A percentile compares a stretch with the other conserved stretches of the same genome.
These are phyloP conservation scores for Cyclotella baltica DNA, from an alignment of 108 stramenopile species.

Conservation along the genomic window DNA sequence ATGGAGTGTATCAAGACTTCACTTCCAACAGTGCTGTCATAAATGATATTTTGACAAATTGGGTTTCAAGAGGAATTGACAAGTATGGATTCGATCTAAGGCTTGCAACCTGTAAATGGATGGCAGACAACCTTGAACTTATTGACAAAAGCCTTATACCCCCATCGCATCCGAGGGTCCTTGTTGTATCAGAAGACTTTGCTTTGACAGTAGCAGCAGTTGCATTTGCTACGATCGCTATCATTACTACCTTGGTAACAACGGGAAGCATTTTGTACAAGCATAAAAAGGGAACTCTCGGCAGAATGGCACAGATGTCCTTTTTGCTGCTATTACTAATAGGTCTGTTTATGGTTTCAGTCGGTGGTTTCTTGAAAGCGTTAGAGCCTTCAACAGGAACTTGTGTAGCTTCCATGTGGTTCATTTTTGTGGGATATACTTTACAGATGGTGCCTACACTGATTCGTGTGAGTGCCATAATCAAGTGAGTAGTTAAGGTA, in stretches of 20 bases:
- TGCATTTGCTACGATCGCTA: neutral
- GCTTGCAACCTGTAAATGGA: conserved; percentile 19
- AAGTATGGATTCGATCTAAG: conserved; percentile 15
- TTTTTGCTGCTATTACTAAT: neutral
- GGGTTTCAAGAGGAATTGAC: conserved; percentile 14
- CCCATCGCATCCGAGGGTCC: conserved; percentile 2
- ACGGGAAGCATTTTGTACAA: neutral
- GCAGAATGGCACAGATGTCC: neutral
- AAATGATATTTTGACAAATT: neutral
- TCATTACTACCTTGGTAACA: neutral
- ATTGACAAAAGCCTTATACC: conserved; percentile 24
- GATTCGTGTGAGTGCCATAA: conserved; percentile 53
- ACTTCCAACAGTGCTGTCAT: neutral
- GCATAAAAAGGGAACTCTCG: neutral
- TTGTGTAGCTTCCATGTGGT: conserved; percentile 42
- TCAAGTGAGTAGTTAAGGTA: no score
- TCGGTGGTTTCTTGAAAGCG: conserved; percentile 21
- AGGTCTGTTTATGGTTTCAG: neutral
- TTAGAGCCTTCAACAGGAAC: conserved; percentile 2
- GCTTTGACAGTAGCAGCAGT: neutral
- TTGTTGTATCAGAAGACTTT: neutral
- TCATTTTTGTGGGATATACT: conserved; percentile 49
- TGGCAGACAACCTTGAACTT: neutral
- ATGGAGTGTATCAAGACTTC: neutral
- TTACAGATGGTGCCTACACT: conserved; percentile 49